Percentiles rank a stretch among this genome's conserved stretches.
Evolutionary conservation across 192 early-diverging fungal species (phyloP).

Genomic region (Kickxella alabastrina): DNA sequence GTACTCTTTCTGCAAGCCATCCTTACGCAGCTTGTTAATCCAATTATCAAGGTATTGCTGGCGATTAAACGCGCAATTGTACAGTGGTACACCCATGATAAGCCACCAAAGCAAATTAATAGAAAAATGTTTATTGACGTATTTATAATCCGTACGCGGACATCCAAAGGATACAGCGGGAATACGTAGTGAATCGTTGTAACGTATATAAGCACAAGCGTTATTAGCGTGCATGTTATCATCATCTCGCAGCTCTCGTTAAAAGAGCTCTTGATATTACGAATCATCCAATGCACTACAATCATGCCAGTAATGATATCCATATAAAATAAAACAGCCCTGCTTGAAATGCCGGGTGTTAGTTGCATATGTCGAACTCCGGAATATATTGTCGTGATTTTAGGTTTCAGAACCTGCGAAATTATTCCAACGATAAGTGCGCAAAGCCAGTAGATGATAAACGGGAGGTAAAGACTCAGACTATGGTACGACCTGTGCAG

Average conservation of each 20-base stretch:
- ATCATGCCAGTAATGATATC: constrained; percentile 29
- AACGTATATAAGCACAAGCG: constrained; percentile 22
- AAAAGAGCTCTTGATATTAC: constrained; percentile 47
- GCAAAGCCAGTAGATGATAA: constrained; percentile 7
- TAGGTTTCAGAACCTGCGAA: constrained; percentile 8
- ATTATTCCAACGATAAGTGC: constrained; percentile 26
- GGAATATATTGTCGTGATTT: constrained; percentile 15
- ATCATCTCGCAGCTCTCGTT: constrained; percentile 43
- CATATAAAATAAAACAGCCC: constrained; percentile 33
- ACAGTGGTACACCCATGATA: constrained; percentile 31
- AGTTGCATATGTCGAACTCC: constrained; percentile 14
- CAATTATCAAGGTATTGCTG: constrained; percentile 18
- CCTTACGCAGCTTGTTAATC: constrained; percentile 18
- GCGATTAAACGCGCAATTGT: constrained; percentile 20
- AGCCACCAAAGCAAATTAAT: constrained; percentile 36
- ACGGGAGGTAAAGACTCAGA: constrained; percentile 25
- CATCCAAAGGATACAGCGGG: constrained; percentile 15
- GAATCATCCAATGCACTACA: constrained; percentile 30
- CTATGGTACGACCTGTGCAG: constrained; percentile 28
- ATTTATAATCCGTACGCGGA: constrained; percentile 14
- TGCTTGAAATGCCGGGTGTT: constrained; percentile 20
- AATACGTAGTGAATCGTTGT: constrained; percentile 31
- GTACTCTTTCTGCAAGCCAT: constrained; percentile 34
- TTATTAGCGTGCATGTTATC: constrained; percentile 15
- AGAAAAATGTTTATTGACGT: constrained; percentile 31